phyloP scores from a whole-genome alignment of 1,284 basidiomycete genomes.

The Tausonia pullulans region DNA sequence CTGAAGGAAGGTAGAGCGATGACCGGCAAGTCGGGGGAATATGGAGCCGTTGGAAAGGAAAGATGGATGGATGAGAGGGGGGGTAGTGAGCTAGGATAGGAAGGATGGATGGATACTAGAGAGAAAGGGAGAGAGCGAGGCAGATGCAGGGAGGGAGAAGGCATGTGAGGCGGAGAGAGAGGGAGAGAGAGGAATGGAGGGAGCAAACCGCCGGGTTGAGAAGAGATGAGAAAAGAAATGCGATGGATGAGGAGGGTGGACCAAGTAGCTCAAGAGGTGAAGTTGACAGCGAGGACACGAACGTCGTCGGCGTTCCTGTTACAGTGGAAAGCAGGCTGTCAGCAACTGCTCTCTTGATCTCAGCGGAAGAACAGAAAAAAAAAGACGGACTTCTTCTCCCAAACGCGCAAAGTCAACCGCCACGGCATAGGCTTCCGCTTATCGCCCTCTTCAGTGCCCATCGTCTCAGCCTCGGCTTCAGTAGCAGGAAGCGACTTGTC shows the following conservation, averaged over 20 bases:
- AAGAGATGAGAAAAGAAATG: neutral
- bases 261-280: neutral
- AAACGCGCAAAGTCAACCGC: neutral
- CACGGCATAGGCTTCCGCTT: too few species aligned
- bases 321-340: neutral
- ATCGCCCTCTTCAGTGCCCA: too few species aligned
- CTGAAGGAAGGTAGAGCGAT: too few species aligned
- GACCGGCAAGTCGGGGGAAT: too few species aligned
- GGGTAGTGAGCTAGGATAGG: neutral
- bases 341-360: neutral
- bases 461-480: neutral
- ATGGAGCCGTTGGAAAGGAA: too few species aligned
- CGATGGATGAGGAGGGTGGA: neutral
- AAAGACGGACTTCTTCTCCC: slow-evolving; percentile 10
- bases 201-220: neutral
- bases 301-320: slow-evolving; percentile 7
- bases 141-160: neutral
- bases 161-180: neutral
- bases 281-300: slow-evolving; percentile 1
- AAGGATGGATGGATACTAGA: neutral
- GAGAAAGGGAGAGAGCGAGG: neutral
- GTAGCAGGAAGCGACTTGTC: neutral
- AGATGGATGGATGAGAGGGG: neutral
- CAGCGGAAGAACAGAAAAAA: neutral
- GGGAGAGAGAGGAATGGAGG: neutral